Evolutionary conservation across 768 basidiomycete species (phyloP).

Genomic region (Amanita rubescens): DNA sequence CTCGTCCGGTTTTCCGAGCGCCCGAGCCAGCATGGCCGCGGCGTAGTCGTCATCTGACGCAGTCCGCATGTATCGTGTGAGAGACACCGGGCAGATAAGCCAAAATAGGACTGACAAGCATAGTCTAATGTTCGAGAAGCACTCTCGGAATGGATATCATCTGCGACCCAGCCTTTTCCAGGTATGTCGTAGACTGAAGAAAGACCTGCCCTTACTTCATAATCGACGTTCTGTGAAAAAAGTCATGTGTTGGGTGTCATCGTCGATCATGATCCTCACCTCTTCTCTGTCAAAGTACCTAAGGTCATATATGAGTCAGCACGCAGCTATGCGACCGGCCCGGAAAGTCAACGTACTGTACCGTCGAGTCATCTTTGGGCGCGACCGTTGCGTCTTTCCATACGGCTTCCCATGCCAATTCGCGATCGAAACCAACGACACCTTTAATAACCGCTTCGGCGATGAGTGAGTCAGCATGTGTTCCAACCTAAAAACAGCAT

Average conservation of each 20-base stretch:
- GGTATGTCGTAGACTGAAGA: slow-evolving; percentile 51
- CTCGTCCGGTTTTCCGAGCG: slow-evolving; percentile 41
- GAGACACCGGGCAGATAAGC: not conserved
- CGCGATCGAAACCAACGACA: slow-evolving; percentile 52
- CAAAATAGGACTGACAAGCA: slow-evolving; percentile 43
- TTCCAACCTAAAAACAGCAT: slow-evolving; percentile 47
- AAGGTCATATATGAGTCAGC: not conserved
- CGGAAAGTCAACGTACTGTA: slow-evolving; percentile 4
- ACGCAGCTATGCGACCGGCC: not conserved
- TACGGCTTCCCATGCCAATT: slow-evolving; percentile 66
- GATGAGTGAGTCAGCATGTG: slow-evolving; percentile 73
- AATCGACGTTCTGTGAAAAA: slow-evolving; percentile 50
- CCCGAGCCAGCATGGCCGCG: slow-evolving; percentile 50
- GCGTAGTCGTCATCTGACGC: slow-evolving; percentile 70
- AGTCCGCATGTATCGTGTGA: not conserved
- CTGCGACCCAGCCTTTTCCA: slow-evolving; percentile 66
- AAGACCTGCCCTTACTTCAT: slow-evolving; percentile 76
- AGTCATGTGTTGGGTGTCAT: not conserved
- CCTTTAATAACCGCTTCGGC: slow-evolving; percentile 68
- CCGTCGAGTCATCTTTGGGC: slow-evolving; percentile 47
- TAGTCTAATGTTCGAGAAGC: slow-evolving; percentile 76
- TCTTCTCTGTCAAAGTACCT: slow-evolving; percentile 73
- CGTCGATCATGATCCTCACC: slow-evolving; percentile 24
- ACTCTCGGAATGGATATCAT: slow-evolving; percentile 73
- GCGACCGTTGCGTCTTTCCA: slow-evolving; percentile 65